A percentile compares a stretch with the other conserved stretches of the same genome.
phyloP scores from a whole-genome alignment of 805 yeast species.

The Grigorovia jiainica region DNA sequence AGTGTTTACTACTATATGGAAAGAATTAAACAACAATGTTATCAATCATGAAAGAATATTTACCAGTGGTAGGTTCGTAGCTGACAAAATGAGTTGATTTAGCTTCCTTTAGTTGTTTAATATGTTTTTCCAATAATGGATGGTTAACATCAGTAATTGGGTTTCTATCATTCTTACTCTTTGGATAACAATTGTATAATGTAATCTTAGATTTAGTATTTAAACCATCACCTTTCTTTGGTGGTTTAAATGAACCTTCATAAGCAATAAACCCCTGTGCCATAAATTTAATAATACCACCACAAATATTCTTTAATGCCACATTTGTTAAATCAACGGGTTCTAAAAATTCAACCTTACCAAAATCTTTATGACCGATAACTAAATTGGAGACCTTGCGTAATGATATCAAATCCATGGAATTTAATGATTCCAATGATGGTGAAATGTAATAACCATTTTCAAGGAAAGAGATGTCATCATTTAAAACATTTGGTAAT shows the following conservation, averaged over 20 bases:
- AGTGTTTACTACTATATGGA: background rate
- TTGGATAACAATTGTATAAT: constrained; percentile 72
- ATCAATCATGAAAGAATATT: constrained; percentile 50
- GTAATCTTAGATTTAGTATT: constrained; percentile 68
- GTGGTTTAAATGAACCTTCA: constrained; percentile 53
- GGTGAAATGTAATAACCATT: constrained; percentile 89
- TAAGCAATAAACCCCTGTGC: constrained; percentile 57
- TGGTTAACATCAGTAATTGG: constrained; percentile 73
- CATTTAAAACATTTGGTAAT: constrained; percentile 14
- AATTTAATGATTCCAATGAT: constrained; percentile 49
- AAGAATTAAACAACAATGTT: constrained; percentile 8
- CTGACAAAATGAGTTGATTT: constrained; percentile 52
- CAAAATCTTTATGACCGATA: constrained; percentile 68
- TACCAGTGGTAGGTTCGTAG: constrained; percentile 69
- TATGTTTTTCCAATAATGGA: constrained; percentile 59
- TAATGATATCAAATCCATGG: constrained; percentile 52
- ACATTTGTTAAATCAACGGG: constrained; percentile 78
- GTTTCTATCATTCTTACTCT: constrained; percentile 58
- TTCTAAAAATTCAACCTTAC: constrained; percentile 61
- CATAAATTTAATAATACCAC: constrained; percentile 52
- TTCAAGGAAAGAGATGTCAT: constrained; percentile 42
- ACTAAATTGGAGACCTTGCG: constrained; percentile 53
- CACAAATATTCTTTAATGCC: constrained; percentile 54
- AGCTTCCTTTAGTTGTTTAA: constrained; percentile 52
- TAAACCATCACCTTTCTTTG: constrained; percentile 69